A percentile compares a stretch with the other conserved stretches of the same genome.
These are phyloP conservation scores for Rhodamnia argentea DNA, from an alignment of 345 rosid genomes.

Conservation along the genomic window DNA sequence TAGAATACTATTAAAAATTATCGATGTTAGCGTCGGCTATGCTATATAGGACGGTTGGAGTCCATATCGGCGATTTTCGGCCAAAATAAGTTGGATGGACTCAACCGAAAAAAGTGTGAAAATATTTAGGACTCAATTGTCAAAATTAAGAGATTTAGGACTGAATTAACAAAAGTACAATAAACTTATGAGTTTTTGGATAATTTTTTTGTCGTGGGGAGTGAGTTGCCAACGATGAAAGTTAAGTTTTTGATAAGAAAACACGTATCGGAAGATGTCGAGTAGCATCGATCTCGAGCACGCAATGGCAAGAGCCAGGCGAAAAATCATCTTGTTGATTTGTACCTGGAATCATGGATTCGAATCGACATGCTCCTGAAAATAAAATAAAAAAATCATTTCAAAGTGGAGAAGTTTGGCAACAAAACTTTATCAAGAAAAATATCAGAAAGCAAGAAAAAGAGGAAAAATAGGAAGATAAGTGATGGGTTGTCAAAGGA, in stretches of 20 bases:
- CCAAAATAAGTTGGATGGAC: too few relatives aligned
- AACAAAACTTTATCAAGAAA: not conserved
- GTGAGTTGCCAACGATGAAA: not conserved
- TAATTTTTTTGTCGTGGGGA: too few relatives aligned
- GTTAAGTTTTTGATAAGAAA: not conserved
- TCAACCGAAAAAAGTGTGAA: too few relatives aligned
- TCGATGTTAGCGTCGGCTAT: too few relatives aligned
- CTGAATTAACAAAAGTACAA: too few relatives aligned
- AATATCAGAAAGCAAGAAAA: not conserved
- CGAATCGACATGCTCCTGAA: not conserved
- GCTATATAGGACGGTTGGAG: too few relatives aligned
- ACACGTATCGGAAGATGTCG: not conserved
- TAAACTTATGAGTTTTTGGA: too few relatives aligned
- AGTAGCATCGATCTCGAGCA: fast-evolving
- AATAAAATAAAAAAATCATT: not conserved
- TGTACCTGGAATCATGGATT: not conserved
- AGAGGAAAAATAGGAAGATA: not conserved
- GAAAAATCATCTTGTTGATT: not conserved
- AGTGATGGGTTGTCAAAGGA: not conserved
- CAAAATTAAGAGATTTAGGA: too few relatives aligned
- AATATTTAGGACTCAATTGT: too few relatives aligned
- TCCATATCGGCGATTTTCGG: too few relatives aligned
- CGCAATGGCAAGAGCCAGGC: fast-evolving
- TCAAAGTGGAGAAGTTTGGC: not conserved
- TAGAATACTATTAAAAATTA: too few relatives aligned